phyloP scores from a whole-genome alignment of 306 rosid genomes.

The Myrica gale region DNA sequence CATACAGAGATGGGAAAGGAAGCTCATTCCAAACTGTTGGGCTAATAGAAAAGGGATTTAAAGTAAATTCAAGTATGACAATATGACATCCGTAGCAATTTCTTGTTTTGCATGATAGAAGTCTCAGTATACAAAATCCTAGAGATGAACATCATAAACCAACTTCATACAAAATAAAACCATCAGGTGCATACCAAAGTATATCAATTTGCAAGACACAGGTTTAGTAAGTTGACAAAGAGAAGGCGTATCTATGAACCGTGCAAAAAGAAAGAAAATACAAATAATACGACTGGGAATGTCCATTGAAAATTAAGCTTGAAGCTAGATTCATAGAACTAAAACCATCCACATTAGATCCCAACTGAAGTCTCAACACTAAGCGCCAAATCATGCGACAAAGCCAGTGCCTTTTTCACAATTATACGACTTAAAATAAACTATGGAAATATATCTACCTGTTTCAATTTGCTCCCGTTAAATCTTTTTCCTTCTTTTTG shows the following conservation, averaged over 20 bases:
- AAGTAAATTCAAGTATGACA: no score
- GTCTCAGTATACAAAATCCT: background rate
- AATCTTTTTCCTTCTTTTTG: background rate
- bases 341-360: background rate
- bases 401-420: background rate
- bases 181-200: background rate
- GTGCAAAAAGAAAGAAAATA: background rate
- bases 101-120: background rate
- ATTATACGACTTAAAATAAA: background rate
- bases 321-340: background rate
- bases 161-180: background rate
- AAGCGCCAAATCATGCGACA: background rate
- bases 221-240: background rate
- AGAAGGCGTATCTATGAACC: background rate
- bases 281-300: background rate
- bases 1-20: background rate
- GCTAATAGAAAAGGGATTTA: background rate
- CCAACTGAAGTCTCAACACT: background rate
- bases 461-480: background rate
- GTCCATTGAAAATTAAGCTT: background rate
- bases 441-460: background rate
- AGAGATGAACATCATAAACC: background rate
- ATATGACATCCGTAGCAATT: background rate
- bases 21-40: background rate
- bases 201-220: background rate